Conservation (phyloP, 2,329 filamentous ascomycete genomes). For the Cordyceps militaris region DNA sequence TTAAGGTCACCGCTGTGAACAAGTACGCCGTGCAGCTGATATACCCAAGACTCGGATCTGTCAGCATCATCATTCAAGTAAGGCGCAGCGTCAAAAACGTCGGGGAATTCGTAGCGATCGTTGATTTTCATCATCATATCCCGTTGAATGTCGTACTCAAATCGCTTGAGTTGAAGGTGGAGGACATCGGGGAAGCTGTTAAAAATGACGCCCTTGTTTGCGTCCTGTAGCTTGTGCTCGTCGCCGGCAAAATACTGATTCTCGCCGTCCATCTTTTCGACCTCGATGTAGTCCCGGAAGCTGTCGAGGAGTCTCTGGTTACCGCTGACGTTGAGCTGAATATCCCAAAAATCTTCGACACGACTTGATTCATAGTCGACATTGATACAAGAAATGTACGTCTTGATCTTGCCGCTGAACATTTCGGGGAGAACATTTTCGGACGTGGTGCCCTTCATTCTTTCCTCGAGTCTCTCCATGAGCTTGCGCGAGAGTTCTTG, state of each 20-base stretch:
- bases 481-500: slow-evolving; percentile 93
- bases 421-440: slow-evolving; percentile 84
- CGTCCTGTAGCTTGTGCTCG: slow-evolving; percentile 86
- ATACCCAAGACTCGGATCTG: slow-evolving; percentile 80
- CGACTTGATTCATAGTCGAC: slow-evolving; percentile 95
- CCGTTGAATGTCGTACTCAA: slow-evolving; percentile 93
- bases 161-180: slow-evolving; percentile 91
- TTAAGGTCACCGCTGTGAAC: slow-evolving; percentile 97
- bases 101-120: slow-evolving; percentile 83
- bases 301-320: slow-evolving; percentile 91
- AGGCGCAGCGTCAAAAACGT: slow-evolving; percentile 73
- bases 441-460: slow-evolving; percentile 93
- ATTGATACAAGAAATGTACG: slow-evolving; percentile 97
- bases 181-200: slow-evolving; percentile 90
- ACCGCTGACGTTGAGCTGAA: slow-evolving; percentile 91
- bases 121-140: slow-evolving; percentile 99
- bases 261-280: slow-evolving; percentile 94
- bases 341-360: slow-evolving; percentile 97
- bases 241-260: slow-evolving; percentile 96
- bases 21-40: slow-evolving; percentile 88
- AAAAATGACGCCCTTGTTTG: slow-evolving; percentile 96
- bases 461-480: slow-evolving; percentile 95
- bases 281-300: slow-evolving; percentile 92
- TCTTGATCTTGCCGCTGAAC: slow-evolving; percentile 97
- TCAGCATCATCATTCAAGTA: slow-evolving; percentile 84